These are phyloP conservation scores for Corymbia maculata DNA, from an alignment of 345 rosid genomes.

Conservation along the genomic window DNA sequence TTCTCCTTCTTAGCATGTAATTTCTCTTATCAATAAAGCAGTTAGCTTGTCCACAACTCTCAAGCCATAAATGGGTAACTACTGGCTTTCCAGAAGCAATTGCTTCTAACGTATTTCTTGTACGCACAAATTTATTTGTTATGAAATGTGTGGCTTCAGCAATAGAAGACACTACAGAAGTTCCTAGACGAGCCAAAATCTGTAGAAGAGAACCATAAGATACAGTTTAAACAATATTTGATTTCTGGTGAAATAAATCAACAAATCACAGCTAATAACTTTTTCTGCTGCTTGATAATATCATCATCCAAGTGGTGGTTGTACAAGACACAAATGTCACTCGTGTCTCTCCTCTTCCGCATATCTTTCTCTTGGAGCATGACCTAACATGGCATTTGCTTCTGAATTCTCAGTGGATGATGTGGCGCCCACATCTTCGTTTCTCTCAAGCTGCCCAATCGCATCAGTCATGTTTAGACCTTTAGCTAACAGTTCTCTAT, in stretches of 20 bases:
- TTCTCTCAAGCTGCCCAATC: background rate
- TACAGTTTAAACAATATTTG: constrained; percentile 6
- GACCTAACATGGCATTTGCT: constrained; percentile 7
- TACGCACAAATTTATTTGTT: constrained; percentile 69
- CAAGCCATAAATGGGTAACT: constrained; percentile 77
- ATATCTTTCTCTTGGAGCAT: constrained; percentile 11
- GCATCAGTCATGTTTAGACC: background rate
- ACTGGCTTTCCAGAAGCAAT: constrained; percentile 80
- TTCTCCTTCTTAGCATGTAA: constrained; percentile 63
- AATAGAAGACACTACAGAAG: constrained; percentile 51
- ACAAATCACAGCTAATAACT: constrained; percentile 31
- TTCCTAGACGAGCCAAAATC: constrained; percentile 51
- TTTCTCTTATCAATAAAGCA: constrained; percentile 59
- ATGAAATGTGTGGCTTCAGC: constrained; percentile 70
- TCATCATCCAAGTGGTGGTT: constrained; percentile 88
- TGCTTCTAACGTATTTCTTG: constrained; percentile 86
- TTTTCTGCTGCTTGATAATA: constrained; percentile 61
- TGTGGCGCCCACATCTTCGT: background rate
- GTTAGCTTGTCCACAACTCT: constrained; percentile 59
- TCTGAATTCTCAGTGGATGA: background rate
- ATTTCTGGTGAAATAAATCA: background rate
- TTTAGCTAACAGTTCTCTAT: background rate
- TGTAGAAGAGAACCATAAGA: background rate
- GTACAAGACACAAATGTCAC: constrained; percentile 51
- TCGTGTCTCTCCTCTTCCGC: constrained; percentile 74